Base-by-base conservation (phyloP, 768 basidiomycete genomes). In the Austroboletus festivus region DNA sequence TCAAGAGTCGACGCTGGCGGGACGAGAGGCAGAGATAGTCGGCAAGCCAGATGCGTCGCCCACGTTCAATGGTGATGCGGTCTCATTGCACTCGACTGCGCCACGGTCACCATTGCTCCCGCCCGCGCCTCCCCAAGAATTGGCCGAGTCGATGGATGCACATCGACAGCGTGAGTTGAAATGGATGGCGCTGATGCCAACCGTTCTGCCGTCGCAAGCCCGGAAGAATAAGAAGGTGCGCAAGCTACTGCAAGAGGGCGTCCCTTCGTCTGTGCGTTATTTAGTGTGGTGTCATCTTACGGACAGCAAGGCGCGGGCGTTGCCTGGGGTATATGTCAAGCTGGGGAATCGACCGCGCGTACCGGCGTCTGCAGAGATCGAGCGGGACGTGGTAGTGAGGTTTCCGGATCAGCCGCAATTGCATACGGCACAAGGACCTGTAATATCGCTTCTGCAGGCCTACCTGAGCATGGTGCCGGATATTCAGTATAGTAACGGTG, bases 401-500 rank as follows among this genome's bases (percentile, higher is more conserved):
- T 89, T 87, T 51, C 63, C 72, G 8, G 79, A 81, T 35, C 77
- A 85, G 24, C 71, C 77, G 6, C 79, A 85, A 48, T 59, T 87
- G 37, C 77, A 79, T 30, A 80, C 74, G 30, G 75, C 76, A 21
- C 73, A 78, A 37, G 77, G 80, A 3, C 76, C 84, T 0, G 66
- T 89, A 9, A 66, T 78, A 20, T 76, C 78, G 6, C 57, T 87
- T 18, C 53, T 84, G 3, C 84, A 87, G 53, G 87, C 87, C 11
- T 92, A 90, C 65, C 64, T 92, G 38, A 79, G 77, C 16, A 91
- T 93, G 90, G 90, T 92, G 0, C 89, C 89, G 0, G 89, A 93
- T 59, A 74, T 89, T 18, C 77, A 75, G 42, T 93, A 92, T 58
- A 70, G 68, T 13, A 72, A 67, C 34, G 87, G 89, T 87, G 51